Percentiles rank a stretch among this genome's conserved stretches.
phyloP scores from a whole-genome alignment of 768 basidiomycete species.

The Leucogyrophana mollusca region DNA sequence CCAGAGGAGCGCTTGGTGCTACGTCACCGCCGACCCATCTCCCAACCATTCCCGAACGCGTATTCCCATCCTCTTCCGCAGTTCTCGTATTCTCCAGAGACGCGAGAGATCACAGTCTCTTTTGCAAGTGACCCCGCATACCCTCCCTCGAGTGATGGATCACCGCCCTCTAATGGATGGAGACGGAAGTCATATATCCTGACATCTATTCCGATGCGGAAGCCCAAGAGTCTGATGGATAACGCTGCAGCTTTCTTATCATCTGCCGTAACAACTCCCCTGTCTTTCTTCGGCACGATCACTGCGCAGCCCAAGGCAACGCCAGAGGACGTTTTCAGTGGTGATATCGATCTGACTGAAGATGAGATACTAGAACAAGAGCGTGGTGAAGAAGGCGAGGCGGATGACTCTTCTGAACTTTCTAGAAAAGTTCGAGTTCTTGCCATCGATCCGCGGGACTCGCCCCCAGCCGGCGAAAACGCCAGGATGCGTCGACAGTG shows the following conservation, averaged over 20 bases:
- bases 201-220: constrained; percentile 63
- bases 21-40: constrained; percentile 74
- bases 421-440: constrained; percentile 57
- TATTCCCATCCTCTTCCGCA: constrained; percentile 76
- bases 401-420: constrained; percentile 66
- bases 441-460: constrained; percentile 42
- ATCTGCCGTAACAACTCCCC: constrained; percentile 56
- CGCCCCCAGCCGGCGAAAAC: constrained; percentile 27
- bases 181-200: constrained; percentile 58
- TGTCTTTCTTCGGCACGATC: constrained; percentile 47
- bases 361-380: constrained; percentile 81
- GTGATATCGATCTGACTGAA: constrained; percentile 70
- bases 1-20: constrained; percentile 66
- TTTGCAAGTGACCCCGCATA: constrained; percentile 68
- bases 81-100: constrained; percentile 56
- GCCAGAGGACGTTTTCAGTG: constrained; percentile 66
- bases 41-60: constrained; percentile 73
- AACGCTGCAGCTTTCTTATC: constrained; percentile 68
- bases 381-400: constrained; percentile 72
- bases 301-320: constrained; percentile 39
- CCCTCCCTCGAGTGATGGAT: constrained; percentile 33
- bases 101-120: constrained; percentile 56
- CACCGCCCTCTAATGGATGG: constrained; percentile 47
- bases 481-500: constrained; percentile 46
- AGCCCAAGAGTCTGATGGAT: constrained; percentile 67